phyloP scores from a whole-genome alignment of 2,329 filamentous ascomycete species.

The Aspergillus sojae region DNA sequence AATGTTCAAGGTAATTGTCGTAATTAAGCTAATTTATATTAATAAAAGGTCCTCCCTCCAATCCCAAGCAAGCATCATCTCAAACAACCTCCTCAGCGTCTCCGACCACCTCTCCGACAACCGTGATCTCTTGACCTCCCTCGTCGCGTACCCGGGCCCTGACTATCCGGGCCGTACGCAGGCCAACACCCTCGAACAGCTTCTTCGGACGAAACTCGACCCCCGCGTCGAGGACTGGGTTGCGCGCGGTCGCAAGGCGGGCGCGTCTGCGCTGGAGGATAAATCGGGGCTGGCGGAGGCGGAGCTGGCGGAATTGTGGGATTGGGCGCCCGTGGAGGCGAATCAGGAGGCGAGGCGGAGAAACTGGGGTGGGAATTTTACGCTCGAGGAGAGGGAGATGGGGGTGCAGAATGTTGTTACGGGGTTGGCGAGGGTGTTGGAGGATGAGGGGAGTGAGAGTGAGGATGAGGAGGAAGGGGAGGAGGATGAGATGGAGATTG shows the following conservation, averaged over 20 bases:
- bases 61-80: constrained; percentile 71
- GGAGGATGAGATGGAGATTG: constrained; percentile 46
- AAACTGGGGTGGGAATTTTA: constrained; percentile 68
- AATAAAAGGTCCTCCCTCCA: constrained; percentile 67
- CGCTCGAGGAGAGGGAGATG: constrained; percentile 66
- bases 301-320: constrained; percentile 64
- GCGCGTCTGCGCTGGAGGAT: constrained; percentile 11
- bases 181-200: constrained; percentile 61
- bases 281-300: constrained; percentile 41
- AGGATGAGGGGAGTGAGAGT: constrained; percentile 54
- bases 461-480: constrained; percentile 56
- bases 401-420: constrained; percentile 73
- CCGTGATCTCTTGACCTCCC: constrained; percentile 66
- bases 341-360: constrained; percentile 48
- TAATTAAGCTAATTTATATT: background rate
- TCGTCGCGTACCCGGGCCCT: constrained; percentile 75
- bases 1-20: too few species aligned
- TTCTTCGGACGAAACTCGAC: constrained; percentile 83
- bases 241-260: constrained; percentile 56
- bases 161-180: constrained; percentile 73
- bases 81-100: constrained; percentile 69
- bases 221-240: constrained; percentile 75
- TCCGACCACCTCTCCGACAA: constrained; percentile 67
- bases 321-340: constrained; percentile 54
- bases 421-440: constrained; percentile 62